Evolutionary conservation across 1,284 basidiomycete species (phyloP).

Genomic region (Trametes polyzona): DNA sequence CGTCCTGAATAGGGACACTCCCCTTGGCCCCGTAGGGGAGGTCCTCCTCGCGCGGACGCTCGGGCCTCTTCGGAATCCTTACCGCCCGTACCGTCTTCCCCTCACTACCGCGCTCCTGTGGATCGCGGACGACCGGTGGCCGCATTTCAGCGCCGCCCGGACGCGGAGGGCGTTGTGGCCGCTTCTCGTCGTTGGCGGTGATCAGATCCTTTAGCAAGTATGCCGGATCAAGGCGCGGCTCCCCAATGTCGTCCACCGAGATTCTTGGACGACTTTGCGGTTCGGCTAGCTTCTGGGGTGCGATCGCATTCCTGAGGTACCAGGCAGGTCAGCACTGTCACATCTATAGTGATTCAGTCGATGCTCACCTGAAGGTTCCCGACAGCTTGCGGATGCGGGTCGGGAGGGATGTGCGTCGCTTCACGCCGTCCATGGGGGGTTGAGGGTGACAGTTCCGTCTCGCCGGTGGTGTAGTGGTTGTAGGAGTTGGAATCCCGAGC

Average conservation of each 20-base stretch:
- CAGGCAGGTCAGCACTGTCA: background rate
- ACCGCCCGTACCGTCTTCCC: background rate
- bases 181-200: background rate
- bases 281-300: background rate
- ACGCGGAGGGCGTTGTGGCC: background rate
- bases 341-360: background rate
- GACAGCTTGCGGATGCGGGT: constrained; percentile 6
- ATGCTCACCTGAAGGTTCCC: constrained; percentile 5
- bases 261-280: background rate
- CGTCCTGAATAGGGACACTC: background rate
- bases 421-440: background rate
- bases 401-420: background rate
- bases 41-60: constrained; percentile 9
- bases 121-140: background rate
- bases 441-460: background rate
- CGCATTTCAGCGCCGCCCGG: constrained; percentile 1
- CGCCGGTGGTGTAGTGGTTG: constrained; percentile 1
- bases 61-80: background rate
- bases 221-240: background rate
- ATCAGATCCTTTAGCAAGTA: background rate
- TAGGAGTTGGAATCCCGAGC: constrained; percentile 1
- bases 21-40: constrained; percentile 6
- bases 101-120: background rate
- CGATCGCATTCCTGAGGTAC: background rate
- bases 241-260: constrained; percentile 2